Percentiles rank a stretch among this genome's conserved stretches.
These are phyloP conservation scores for Dendryphion nanum DNA, from an alignment of 2,329 filamentous ascomycete species.

Conservation along the genomic window DNA sequence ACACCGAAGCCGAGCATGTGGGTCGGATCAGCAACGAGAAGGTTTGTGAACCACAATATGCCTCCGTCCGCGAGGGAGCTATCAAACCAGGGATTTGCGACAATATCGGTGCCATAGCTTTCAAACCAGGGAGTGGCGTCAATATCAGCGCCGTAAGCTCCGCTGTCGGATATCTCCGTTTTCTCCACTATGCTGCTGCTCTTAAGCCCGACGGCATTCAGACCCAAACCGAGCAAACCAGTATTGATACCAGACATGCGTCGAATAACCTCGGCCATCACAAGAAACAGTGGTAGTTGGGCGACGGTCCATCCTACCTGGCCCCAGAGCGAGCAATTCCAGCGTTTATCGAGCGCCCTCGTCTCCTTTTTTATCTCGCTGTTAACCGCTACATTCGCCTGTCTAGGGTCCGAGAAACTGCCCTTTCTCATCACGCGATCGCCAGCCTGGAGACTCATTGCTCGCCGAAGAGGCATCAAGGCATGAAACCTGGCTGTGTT, in stretches of 20 bases:
- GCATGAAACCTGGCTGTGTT: slow-evolving; percentile 42
- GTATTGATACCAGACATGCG: slow-evolving; percentile 32
- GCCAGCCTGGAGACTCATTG: slow-evolving; percentile 23
- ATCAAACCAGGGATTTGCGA: slow-evolving; percentile 40
- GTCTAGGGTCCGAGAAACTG: slow-evolving; percentile 18
- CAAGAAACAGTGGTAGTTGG: slow-evolving; percentile 37
- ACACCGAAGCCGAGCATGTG: slow-evolving; percentile 50
- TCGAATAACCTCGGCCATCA: slow-evolving; percentile 36
- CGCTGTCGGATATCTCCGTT: not conserved
- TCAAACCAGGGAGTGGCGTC: not conserved
- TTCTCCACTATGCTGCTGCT: not conserved
- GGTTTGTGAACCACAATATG: slow-evolving; percentile 60
- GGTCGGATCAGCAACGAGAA: slow-evolving; percentile 54
- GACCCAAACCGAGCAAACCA: slow-evolving; percentile 27
- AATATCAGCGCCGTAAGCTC: not conserved
- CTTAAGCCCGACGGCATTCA: slow-evolving; percentile 12
- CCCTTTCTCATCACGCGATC: slow-evolving; percentile 17
- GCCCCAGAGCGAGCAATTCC: slow-evolving; percentile 24
- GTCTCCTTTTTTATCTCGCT: slow-evolving; percentile 20
- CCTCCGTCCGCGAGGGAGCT: slow-evolving; percentile 56
- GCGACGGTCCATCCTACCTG: slow-evolving; percentile 28
- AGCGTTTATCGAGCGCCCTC: slow-evolving; percentile 24
- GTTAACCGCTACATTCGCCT: slow-evolving; percentile 11
- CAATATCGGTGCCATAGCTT: not conserved
- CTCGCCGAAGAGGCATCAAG: slow-evolving; percentile 42